These are phyloP conservation scores for Mortierella sp. DNA, from an alignment of 371 early-diverging fungal genomes.

Conservation along the genomic window DNA sequence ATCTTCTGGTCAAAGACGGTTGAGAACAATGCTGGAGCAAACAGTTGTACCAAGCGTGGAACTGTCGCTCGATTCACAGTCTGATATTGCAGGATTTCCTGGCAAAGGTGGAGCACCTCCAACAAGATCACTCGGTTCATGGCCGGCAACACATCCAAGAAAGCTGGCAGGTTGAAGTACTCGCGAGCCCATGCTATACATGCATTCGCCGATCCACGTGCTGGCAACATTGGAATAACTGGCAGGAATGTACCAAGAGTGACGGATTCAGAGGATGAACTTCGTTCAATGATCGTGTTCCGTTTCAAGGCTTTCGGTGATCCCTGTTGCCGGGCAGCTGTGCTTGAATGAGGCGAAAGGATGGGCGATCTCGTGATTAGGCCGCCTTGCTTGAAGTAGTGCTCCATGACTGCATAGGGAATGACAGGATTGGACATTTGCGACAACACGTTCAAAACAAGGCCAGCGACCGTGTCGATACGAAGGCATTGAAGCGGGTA, in stretches of 20 bases:
- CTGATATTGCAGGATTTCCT: constrained; percentile 28
- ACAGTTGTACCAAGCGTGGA: constrained; percentile 17
- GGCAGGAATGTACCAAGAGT: constrained; percentile 13
- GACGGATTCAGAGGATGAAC: not conserved
- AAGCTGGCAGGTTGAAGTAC: constrained; percentile 34
- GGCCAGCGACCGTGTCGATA: constrained; percentile 46
- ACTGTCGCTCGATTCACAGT: constrained; percentile 25
- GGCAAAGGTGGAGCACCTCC: constrained; percentile 45
- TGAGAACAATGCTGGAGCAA: constrained; percentile 43
- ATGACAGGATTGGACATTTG: constrained; percentile 53
- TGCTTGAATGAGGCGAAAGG: not conserved
- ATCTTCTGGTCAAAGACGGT: constrained; percentile 44
- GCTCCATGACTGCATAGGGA: constrained; percentile 43
- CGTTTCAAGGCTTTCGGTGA: not conserved
- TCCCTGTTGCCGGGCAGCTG: not conserved
- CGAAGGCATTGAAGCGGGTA: constrained; percentile 40
- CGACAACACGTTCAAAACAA: constrained; percentile 40
- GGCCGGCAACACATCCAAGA: constrained; percentile 25
- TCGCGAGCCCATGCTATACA: constrained; percentile 34
- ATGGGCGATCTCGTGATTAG: not conserved
- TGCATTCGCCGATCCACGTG: not conserved
- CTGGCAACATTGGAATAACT: constrained; percentile 15
- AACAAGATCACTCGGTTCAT: constrained; percentile 46
- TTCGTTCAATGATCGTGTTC: too few species aligned
- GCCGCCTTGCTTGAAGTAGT: constrained; percentile 27